phyloP scores from a whole-genome alignment of 2,329 filamentous ascomycete species.

The Dothistroma pini region DNA sequence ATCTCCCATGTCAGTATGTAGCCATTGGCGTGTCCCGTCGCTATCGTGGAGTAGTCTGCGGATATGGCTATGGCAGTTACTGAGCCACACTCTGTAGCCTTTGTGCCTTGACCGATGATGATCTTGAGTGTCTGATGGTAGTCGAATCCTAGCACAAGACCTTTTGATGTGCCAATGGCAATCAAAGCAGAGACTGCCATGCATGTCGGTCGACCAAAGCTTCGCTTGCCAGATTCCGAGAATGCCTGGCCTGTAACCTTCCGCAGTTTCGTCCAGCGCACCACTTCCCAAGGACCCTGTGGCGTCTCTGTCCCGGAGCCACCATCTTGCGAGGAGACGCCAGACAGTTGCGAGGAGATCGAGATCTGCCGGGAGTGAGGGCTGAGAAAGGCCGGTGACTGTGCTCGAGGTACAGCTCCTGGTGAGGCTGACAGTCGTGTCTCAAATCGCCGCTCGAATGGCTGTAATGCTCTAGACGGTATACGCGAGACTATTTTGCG shows the following conservation, averaged over 20 bases:
- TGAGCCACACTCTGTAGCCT: slow-evolving; percentile 86
- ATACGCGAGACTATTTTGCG: slow-evolving; percentile 63
- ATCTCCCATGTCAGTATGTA: slow-evolving; percentile 98
- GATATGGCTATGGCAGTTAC: slow-evolving; percentile 86
- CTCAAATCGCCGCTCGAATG: slow-evolving; percentile 93
- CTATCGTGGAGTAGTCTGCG: slow-evolving; percentile 88
- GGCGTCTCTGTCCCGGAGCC: slow-evolving; percentile 45
- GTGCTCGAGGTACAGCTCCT: slow-evolving; percentile 60
- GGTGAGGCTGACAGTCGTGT: slow-evolving; percentile 71
- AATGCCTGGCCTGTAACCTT: slow-evolving; percentile 88
- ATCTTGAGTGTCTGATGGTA: slow-evolving; percentile 93
- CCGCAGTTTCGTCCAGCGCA: slow-evolving; percentile 89
- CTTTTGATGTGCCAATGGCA: slow-evolving; percentile 88
- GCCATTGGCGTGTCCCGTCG: slow-evolving; percentile 82
- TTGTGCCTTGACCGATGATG: slow-evolving; percentile 90
- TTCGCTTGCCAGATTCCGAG: slow-evolving; percentile 86
- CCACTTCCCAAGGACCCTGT: slow-evolving; percentile 90
- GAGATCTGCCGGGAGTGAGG: slow-evolving; percentile 67
- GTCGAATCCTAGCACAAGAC: slow-evolving; percentile 92
- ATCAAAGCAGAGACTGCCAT: slow-evolving; percentile 84
- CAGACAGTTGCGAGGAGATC: slow-evolving; percentile 49
- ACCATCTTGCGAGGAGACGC: slow-evolving; percentile 66
- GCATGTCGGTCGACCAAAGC: slow-evolving; percentile 88
- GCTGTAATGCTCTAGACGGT: slow-evolving; percentile 78
- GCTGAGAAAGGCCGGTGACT: slow-evolving; percentile 74